Evolutionary conservation across 805 yeast species (phyloP), one percentile per base, ranked within the genome.

Genomic region (Nakazawaea anatomiae): DNA sequence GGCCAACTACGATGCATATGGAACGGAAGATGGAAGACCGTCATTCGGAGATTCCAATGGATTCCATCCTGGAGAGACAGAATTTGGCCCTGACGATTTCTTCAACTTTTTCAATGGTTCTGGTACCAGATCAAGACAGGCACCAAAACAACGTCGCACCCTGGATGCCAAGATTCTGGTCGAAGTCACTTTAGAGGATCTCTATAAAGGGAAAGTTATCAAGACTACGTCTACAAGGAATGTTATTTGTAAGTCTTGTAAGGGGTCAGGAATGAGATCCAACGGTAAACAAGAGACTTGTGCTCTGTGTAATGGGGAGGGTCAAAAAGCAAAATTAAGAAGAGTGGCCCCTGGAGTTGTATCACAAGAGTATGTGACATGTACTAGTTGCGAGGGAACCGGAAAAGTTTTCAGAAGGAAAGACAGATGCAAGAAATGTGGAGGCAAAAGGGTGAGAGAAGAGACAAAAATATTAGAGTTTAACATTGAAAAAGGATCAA

Each of bases 141-240:
- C 59, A 25, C 55, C 55, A 34, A 54, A 59, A 46, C 48, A 58
- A 44, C 57, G 64, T 34, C 64, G 64, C 51, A 85, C 95, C 0
- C 83, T 74, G 4, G 89, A 88, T 63, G 94, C 90, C 0, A 67
- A 70, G n/a, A 63, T 89, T 45, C 77, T 80, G 29, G 75, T 89
- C 10, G 78, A 76, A 4, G 79, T 91, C 10, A 72, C 87, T 0
- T 66, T 89, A 54, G 87, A 82, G 51, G 96, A 89, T 52, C 66
- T 88, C 42, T 90, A 80, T 72, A 82, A 80, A 56, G 97, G 98
- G 4, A 88, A 88, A 63, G 79, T 83, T 7, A 75, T 90, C 55
- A 87, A 87, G 61, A 78, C 87, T 60, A 76, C 87, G 4, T 76
- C 87, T 2, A 79, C 85, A 3, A 77, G 97, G 63, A 79, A 86